phyloP scores from a whole-genome alignment of 2,329 filamentous ascomycete genomes.

The Penicillium hesseltinei region DNA sequence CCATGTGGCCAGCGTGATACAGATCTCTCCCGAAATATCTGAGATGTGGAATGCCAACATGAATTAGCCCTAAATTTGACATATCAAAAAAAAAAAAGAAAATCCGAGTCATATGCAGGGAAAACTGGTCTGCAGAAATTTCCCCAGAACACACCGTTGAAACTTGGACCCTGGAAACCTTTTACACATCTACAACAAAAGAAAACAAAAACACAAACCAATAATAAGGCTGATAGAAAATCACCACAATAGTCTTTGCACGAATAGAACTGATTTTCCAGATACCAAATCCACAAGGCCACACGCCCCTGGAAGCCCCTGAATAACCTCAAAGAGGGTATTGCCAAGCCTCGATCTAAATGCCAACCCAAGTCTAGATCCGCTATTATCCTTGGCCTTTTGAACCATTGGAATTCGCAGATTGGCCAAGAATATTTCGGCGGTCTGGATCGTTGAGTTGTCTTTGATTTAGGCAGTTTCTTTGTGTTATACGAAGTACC shows the following conservation, averaged over 20 bases:
- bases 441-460: constrained; percentile 17
- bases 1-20: constrained; percentile 1
- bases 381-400: constrained; percentile 14
- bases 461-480: neutral
- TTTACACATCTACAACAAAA: no score
- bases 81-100: neutral
- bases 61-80: neutral
- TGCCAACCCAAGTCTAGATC: constrained; percentile 15
- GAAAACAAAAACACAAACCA: neutral
- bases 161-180: neutral
- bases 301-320: constrained; percentile 6
- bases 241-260: neutral
- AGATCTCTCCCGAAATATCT: neutral
- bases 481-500: neutral
- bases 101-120: neutral
- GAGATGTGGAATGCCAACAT: neutral
- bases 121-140: neutral
- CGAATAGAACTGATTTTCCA: neutral
- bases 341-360: constrained; percentile 16
- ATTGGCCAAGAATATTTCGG: constrained; percentile 3
- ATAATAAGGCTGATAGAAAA: neutral
- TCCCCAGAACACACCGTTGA: neutral
- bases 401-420: constrained; percentile 5
- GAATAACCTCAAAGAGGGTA: constrained; percentile 21
- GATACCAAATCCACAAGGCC: neutral